These are phyloP conservation scores for Barbatosphaeria neglecta DNA, from an alignment of 495 filamentous ascomycete species.

Conservation along the genomic window DNA sequence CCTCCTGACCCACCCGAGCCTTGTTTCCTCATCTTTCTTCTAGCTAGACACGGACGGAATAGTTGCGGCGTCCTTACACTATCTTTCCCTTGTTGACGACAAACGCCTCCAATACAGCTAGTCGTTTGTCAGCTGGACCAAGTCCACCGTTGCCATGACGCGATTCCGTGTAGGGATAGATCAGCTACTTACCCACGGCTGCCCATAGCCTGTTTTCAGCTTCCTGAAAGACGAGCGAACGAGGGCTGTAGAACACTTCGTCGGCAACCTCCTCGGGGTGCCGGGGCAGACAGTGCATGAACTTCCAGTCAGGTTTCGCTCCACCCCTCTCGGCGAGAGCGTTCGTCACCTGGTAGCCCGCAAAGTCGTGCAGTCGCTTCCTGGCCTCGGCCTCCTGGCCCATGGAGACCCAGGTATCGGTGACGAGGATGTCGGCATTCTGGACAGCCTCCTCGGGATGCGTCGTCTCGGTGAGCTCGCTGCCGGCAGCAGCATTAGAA, in stretches of 20 bases:
- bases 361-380: slow-evolving; percentile 67
- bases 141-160: too few relatives aligned
- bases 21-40: too few relatives aligned
- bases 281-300: slow-evolving; percentile 97
- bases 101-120: slow-evolving; percentile 74
- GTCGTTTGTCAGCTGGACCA: slow-evolving; percentile 6
- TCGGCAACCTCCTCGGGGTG: slow-evolving; percentile 90
- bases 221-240: slow-evolving; percentile 81
- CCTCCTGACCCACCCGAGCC: too few relatives aligned
- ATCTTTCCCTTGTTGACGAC: slow-evolving; percentile 78
- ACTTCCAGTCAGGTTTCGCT: slow-evolving; percentile 84
- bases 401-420: slow-evolving; percentile 97
- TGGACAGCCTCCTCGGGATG: slow-evolving; percentile 82
- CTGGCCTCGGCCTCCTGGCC: slow-evolving; percentile 79
- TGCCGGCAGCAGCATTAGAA: slow-evolving; percentile 41
- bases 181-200: slow-evolving; percentile 53
- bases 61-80: slow-evolving; percentile 7
- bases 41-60: too few relatives aligned
- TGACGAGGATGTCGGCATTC: slow-evolving; percentile 80
- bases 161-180: background rate
- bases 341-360: slow-evolving; percentile 78
- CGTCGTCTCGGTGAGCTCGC: slow-evolving; percentile 59
- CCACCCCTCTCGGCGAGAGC: slow-evolving; percentile 74
- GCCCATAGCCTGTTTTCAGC: slow-evolving; percentile 92
- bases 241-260: slow-evolving; percentile 77